Conservation (phyloP, 1,139 yeast genomes). For the Meyerozyma elateridarum region DNA sequence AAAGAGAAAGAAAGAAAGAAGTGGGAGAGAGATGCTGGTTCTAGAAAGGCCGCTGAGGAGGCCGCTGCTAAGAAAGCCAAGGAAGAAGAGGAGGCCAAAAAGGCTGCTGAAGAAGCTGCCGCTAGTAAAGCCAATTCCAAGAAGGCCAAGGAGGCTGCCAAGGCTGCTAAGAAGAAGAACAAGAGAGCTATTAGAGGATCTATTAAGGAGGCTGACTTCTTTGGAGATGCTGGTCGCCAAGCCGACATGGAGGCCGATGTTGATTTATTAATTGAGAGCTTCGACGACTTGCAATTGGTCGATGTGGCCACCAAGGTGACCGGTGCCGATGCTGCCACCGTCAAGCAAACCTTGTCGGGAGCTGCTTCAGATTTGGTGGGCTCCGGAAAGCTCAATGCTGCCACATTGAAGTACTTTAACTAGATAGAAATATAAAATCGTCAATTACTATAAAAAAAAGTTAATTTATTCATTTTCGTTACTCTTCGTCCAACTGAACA, state of each 20-base stretch:
- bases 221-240: slow-evolving; percentile 69
- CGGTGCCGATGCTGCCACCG: slow-evolving; percentile 47
- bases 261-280: slow-evolving; percentile 69
- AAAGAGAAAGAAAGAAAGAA: slow-evolving; percentile 91
- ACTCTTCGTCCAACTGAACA: slow-evolving; percentile 4
- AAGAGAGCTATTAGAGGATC: slow-evolving; percentile 86
- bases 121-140: slow-evolving; percentile 64
- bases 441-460: background rate
- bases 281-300: slow-evolving; percentile 72
- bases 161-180: slow-evolving; percentile 95
- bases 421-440: background rate
- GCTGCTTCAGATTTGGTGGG: slow-evolving; percentile 39
- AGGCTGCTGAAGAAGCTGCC: slow-evolving; percentile 74
- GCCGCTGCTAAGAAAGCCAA: slow-evolving; percentile 79
- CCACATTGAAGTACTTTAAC: slow-evolving; percentile 33
- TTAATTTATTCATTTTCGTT: too few species aligned
- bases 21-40: slow-evolving; percentile 98
- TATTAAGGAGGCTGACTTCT: slow-evolving; percentile 80
- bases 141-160: slow-evolving; percentile 96
- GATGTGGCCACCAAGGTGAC: slow-evolving; percentile 61
- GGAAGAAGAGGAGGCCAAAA: slow-evolving; percentile 70
- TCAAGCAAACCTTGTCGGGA: slow-evolving; percentile 48
- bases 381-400: slow-evolving; percentile 28
- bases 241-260: slow-evolving; percentile 73
- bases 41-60: slow-evolving; percentile 92